Evolutionary conservation across 208 protist species (phyloP), one percentile per base, ranked within the genome.

Genomic region (Vickermania ingenoplastis): DNA sequence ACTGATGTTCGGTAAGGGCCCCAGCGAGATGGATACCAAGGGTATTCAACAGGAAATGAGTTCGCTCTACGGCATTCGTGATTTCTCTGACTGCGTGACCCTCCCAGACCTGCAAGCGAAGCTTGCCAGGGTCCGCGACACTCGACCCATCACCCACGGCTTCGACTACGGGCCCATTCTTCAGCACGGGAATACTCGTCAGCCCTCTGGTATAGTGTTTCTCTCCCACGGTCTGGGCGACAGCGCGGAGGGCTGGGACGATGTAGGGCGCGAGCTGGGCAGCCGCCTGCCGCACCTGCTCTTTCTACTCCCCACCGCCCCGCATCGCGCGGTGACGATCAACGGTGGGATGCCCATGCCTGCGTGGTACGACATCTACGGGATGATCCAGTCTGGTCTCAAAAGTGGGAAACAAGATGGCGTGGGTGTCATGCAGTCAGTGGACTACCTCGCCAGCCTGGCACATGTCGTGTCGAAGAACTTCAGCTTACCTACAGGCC

Each of bases 281-380:
- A 54, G 65, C 0, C 75, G 72, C 41, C 59, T 95, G 7, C 88
- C 88, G 11, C 73, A 96, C 51, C 59, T 97, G 1, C 80, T 95
- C 45, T 96, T 97, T 50, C 73, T 97, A 1, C 77, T 96, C 5
- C 92, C 95, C 48, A 95, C 79, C 28, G 92, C 92, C 21, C 84
- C 88, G 21, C 60, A 73, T 5, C 72, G 78, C 30, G 54, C 74
- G 13, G 92, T 98, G 4, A 92, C 86, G 1, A 79, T 98, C 31
- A 98, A 97, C 69, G 70, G 67, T 1, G 93, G 93, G 14, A 74
- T 75, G 66, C 2, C 21, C 31, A 96, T 94, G 84, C 80, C 80
- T 13, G 75, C 95, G 29, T 98, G 95, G 95, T 98, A 97, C 59
- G 93, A 98, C 75, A 92, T 96, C 53, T 76, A 65, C 11, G 66